phyloP scores from a whole-genome alignment of 2,329 filamentous ascomycete species.

The Colletotrichum horii region DNA sequence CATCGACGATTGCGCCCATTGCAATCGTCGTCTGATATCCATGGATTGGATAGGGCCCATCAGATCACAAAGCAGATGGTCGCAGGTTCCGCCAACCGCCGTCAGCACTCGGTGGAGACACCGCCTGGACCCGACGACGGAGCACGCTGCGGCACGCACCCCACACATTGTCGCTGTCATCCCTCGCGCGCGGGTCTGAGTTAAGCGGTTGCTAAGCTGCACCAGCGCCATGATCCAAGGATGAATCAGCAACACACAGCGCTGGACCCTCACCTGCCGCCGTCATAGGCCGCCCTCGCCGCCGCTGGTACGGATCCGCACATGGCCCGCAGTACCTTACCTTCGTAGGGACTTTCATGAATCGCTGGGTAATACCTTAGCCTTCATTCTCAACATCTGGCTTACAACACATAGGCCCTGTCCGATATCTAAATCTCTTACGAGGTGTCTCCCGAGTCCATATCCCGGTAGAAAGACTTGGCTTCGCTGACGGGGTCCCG shows the following conservation, averaged over 20 bases:
- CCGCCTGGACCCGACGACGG: neutral
- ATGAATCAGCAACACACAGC: constrained; percentile 19
- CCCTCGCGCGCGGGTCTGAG: constrained; percentile 10
- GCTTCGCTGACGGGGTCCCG: neutral
- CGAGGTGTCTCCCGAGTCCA: neutral
- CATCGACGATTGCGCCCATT: neutral
- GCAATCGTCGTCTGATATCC: neutral
- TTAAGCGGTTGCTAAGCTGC: constrained; percentile 14
- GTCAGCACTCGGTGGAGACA: neutral
- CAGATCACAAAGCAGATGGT: neutral
- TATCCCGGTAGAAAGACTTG: neutral
- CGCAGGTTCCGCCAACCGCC: neutral
- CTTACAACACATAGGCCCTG: neutral
- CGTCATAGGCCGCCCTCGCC: neutral
- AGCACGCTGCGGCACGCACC: neutral
- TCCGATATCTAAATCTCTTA: neutral
- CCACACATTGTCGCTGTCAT: neutral
- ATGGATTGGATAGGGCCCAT: neutral
- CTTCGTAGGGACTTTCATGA: neutral
- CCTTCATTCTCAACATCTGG: neutral
- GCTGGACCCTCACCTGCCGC: neutral
- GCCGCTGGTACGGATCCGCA: neutral
- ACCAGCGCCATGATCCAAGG: neutral
- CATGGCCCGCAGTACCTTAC: neutral
- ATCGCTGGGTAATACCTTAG: neutral